Percentiles rank a stretch among this genome's conserved stretches.
Conservation (phyloP, 1,284 basidiomycete species). For the Anthracocystis walkeri region DNA sequence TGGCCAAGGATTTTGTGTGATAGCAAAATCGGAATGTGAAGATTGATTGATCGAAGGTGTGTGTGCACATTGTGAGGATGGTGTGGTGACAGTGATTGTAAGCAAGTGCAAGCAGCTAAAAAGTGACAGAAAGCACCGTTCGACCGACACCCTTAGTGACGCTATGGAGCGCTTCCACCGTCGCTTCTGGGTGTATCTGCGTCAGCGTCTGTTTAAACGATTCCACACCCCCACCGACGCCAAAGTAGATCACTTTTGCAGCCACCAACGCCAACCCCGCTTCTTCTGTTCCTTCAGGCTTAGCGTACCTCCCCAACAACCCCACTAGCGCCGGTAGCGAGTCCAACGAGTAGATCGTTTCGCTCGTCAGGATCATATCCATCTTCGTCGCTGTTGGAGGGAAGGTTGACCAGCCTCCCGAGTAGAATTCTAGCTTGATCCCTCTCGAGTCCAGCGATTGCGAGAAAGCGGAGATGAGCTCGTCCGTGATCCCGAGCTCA, state of each 20-base stretch:
- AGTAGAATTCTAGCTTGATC: constrained; percentile 80
- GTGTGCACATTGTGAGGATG: not conserved
- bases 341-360: constrained; percentile 87
- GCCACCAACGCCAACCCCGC: constrained; percentile 78
- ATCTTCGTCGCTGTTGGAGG: constrained; percentile 17
- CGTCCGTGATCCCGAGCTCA: constrained; percentile 61
- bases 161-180: constrained; percentile 23
- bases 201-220: constrained; percentile 77
- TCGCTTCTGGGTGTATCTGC: constrained; percentile 9
- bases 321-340: constrained; percentile 78
- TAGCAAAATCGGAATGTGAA: not conserved
- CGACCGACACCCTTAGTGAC: constrained; percentile 54
- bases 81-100: no score
- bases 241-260: constrained; percentile 93
- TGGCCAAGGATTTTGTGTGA: constrained; percentile 48
- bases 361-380: constrained; percentile 84
- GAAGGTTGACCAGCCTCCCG: constrained; percentile 79
- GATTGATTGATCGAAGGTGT: not conserved
- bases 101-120: constrained; percentile 5
- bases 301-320: constrained; percentile 67
- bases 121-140: constrained; percentile 49
- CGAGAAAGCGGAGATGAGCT: constrained; percentile 78
- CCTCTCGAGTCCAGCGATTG: constrained; percentile 74
- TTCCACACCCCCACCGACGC: constrained; percentile 88
- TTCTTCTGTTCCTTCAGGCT: not conserved